These are phyloP conservation scores for Candida tallmaniae DNA, from an alignment of 805 yeast species.

Conservation along the genomic window DNA sequence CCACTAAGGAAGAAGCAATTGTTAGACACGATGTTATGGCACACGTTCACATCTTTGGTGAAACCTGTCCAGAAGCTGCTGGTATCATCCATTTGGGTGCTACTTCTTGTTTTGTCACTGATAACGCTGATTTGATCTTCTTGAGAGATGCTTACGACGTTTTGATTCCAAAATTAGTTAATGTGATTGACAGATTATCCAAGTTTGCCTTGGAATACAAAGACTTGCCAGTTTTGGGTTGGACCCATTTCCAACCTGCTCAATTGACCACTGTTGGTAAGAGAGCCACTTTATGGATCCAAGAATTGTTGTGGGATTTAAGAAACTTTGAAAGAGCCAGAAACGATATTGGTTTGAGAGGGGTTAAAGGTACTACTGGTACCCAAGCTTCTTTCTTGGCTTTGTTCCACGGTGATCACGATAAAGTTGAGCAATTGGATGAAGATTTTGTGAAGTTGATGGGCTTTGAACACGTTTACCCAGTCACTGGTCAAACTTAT, in stretches of 20 bases:
- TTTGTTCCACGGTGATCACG: constrained; percentile 94
- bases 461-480: constrained; percentile 93
- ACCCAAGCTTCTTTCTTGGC: constrained; percentile 96
- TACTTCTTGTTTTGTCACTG: constrained; percentile 96
- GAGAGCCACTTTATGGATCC: constrained; percentile 96
- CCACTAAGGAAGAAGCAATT: constrained; percentile 90
- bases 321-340: constrained; percentile 95
- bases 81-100: constrained; percentile 99
- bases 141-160: constrained; percentile 93
- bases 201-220: constrained; percentile 88
- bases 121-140: constrained; percentile 95
- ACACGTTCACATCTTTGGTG: constrained; percentile 93
- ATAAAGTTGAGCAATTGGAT: constrained; percentile 89
- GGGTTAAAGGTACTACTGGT: constrained; percentile 99
- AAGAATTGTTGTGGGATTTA: constrained; percentile 96
- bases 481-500: constrained; percentile 98
- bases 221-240: constrained; percentile 94
- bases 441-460: constrained; percentile 86
- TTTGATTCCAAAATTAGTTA: constrained; percentile 89
- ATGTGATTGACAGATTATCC: constrained; percentile 86
- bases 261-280: constrained; percentile 98
- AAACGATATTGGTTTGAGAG: constrained; percentile 92
- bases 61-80: constrained; percentile 90
- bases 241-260: constrained; percentile 99
- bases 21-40: constrained; percentile 99